Evolutionary conservation across 2,329 filamentous ascomycete genomes (phyloP).

Genomic region (Colletotrichum graminicola): DNA sequence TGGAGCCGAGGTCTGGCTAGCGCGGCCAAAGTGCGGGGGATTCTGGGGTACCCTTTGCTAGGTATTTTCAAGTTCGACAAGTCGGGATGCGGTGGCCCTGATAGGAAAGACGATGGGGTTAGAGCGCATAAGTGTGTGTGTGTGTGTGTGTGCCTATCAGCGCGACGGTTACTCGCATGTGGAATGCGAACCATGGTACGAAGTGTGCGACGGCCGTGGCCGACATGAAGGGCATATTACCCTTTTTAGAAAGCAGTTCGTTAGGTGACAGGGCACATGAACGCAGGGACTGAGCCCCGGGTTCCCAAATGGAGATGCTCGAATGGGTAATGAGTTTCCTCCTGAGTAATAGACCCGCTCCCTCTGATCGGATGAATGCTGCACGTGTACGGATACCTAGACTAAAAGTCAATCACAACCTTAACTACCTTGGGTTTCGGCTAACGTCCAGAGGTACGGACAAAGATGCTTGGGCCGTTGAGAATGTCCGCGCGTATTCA

Average conservation of each 20-base stretch:
- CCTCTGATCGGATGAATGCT: slow-evolving; percentile 6
- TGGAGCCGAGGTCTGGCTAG: slow-evolving; percentile 37
- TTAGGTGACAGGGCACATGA: slow-evolving; percentile 13
- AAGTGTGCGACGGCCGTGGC: neutral
- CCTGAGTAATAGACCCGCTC: slow-evolving; percentile 28
- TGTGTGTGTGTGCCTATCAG: neutral
- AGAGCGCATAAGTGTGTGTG: neutral
- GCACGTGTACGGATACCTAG: too few relatives aligned
- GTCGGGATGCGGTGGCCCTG: slow-evolving; percentile 6
- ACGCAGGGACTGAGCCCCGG: slow-evolving; percentile 21
- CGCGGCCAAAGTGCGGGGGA: slow-evolving; percentile 33
- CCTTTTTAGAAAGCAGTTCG: slow-evolving; percentile 38
- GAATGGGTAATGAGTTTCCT: slow-evolving; percentile 26
- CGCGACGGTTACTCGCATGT: slow-evolving; percentile 12
- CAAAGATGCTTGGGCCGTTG: neutral
- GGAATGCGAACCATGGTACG: neutral
- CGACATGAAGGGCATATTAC: slow-evolving; percentile 17
- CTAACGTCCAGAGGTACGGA: neutral
- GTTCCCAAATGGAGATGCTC: neutral
- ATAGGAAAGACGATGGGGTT: slow-evolving; percentile 15
- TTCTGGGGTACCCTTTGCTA: slow-evolving; percentile 18
- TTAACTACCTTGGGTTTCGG: neutral
- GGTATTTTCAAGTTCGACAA: neutral
- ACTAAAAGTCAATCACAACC: neutral
- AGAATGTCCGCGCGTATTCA: neutral